Conservation (phyloP, 495 filamentous ascomycete genomes). For the Aspergillus mulundensis region DNA sequence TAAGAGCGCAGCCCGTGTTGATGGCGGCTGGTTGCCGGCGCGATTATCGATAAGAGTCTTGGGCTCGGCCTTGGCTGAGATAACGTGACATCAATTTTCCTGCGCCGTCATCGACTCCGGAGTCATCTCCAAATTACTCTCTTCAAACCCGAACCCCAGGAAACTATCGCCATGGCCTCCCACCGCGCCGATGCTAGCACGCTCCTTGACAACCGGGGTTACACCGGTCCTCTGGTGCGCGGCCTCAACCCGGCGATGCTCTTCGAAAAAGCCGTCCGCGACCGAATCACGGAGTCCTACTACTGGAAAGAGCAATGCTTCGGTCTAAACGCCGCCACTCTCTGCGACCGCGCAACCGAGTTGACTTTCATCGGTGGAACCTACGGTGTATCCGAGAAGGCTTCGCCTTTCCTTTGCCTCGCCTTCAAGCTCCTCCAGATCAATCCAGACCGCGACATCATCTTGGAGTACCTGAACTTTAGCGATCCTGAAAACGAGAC, state of each 20-base stretch:
- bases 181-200: constrained; percentile 72
- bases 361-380: constrained; percentile 82
- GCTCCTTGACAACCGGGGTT: constrained; percentile 77
- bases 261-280: constrained; percentile 87
- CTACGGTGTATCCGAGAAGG: constrained; percentile 74
- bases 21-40: constrained; percentile 31
- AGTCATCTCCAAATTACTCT: not conserved
- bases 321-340: constrained; percentile 83
- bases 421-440: constrained; percentile 93
- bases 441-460: constrained; percentile 68
- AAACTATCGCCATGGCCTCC: constrained; percentile 26
- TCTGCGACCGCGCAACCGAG: constrained; percentile 85
- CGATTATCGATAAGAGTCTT: constrained; percentile 41
- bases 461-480: constrained; percentile 75
- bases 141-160: not conserved
- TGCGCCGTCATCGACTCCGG: not conserved
- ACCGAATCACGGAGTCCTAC: constrained; percentile 89
- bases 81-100: constrained; percentile 10
- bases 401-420: constrained; percentile 90
- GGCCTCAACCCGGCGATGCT: constrained; percentile 85
- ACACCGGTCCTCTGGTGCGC: constrained; percentile 61
- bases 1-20: constrained; percentile 1
- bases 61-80: constrained; percentile 22
- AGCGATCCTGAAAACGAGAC: constrained; percentile 39
- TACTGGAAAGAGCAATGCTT: constrained; percentile 99